Evolutionary conservation across 305 asterid genomes (phyloP), one percentile per base, ranked within the genome.

Genomic region (Lippia alba): DNA sequence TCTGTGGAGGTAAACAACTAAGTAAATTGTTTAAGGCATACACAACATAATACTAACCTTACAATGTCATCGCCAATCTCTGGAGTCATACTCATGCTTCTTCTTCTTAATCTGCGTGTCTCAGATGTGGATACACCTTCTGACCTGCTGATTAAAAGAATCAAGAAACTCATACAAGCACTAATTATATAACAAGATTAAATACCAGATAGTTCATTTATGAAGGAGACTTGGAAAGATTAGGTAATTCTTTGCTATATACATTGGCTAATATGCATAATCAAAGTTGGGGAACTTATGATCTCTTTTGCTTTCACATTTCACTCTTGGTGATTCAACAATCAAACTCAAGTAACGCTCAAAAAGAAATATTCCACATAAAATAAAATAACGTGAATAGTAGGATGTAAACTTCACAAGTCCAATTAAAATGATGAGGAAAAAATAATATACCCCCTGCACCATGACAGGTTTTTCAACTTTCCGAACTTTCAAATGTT

Each of bases 41-140:
- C 16, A 72, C 61, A 69, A 76, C 79, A 54, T 76, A 70, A 70
- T 73, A 78, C 79, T 83, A 78, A 95, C 98, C 98, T 95, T 79
- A 85, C 98, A 74, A 92, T 92, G 81, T 95, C 98, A 83, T 95
- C 99, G 79, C 98, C 89, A 75, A 95, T 89, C 80, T 95, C 97
- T 24, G 99, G 99, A 62, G 96, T 90, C 87, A 92, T 90, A 78
- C 99, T 92, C 56, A 95, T 85, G 85, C 98, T 92, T 81, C 99
- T 87, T 82, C 98, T 81, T 82, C 99, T 87, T 72, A 85, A 55
- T 78, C 92, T 88, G 67, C 94, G 92, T 30, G 89, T 74, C 12
- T 95, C 98, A 41, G 91, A 74, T 30, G 84, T 79, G 20, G 96
- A 73, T 63, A 96, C 93, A 51, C 99, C 98, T 78, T 83, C 96